A percentile compares a stretch with the other conserved stretches of the same genome.
Conservation (phyloP, 1,284 basidiomycete genomes). For the Vanrija sp. region DNA sequence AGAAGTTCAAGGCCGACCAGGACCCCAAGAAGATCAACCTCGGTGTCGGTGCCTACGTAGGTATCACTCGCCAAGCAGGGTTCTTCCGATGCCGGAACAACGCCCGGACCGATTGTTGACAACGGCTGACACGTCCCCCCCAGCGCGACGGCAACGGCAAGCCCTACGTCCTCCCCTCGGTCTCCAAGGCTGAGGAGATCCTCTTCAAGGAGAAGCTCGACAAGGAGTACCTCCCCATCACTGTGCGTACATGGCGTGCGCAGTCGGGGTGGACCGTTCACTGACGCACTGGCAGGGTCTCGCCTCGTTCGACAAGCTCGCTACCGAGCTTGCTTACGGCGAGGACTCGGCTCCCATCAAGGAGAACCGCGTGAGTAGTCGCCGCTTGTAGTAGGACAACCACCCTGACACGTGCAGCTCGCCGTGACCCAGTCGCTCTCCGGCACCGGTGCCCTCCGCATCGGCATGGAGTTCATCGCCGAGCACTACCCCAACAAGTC, state of each 20-base stretch:
- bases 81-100: constrained; percentile 5
- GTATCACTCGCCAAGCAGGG: neutral
- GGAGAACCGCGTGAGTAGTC: constrained; percentile 63
- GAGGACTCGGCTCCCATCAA: constrained; percentile 71
- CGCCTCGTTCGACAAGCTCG: constrained; percentile 77
- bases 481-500: constrained; percentile 81
- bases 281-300: constrained; percentile 52
- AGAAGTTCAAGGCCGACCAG: constrained; percentile 71
- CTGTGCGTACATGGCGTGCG: constrained; percentile 45
- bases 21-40: constrained; percentile 93
- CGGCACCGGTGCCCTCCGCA: constrained; percentile 93
- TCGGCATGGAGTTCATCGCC: constrained; percentile 84
- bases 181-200: constrained; percentile 66
- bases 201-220: constrained; percentile 67
- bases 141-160: constrained; percentile 94
- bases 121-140: constrained; percentile 35
- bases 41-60: constrained; percentile 64
- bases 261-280: neutral
- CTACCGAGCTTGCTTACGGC: constrained; percentile 88
- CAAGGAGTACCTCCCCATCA: constrained; percentile 98
- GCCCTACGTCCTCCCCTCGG: constrained; percentile 87
- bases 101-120: neutral
- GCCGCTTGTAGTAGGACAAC: neutral
- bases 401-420: constrained; percentile 55
- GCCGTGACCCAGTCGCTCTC: constrained; percentile 95